phyloP scores from a whole-genome alignment of 306 rosid genomes.

The Ammopiptanthus mongolicus region DNA sequence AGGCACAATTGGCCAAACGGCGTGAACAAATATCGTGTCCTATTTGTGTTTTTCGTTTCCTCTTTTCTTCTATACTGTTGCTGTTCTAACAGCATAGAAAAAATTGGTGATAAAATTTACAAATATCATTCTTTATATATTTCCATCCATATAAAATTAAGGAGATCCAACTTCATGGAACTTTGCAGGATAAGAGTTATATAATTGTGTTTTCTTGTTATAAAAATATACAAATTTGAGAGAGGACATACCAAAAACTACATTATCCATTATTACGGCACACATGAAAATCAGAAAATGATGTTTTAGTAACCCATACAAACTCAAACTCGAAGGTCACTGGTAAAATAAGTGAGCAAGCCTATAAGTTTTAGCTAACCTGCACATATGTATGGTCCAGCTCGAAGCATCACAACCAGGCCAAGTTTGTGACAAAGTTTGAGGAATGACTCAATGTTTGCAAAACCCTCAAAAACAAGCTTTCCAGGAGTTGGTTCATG shows the following conservation, averaged over 20 bases:
- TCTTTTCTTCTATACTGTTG: too few relatives aligned
- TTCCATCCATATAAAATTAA: background rate
- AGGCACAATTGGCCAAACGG: too few relatives aligned
- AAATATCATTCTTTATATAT: background rate
- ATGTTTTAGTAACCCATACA: background rate
- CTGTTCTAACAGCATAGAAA: too few relatives aligned
- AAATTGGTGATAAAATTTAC: background rate
- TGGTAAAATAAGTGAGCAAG: background rate
- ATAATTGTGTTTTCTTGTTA: background rate
- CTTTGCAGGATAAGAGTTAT: background rate
- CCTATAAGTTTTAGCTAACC: constrained; percentile 43
- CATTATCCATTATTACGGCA: background rate
- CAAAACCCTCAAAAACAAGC: constrained; percentile 70
- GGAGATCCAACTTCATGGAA: background rate
- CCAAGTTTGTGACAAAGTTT: constrained; percentile 75
- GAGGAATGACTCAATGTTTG: constrained; percentile 65
- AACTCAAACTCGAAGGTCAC: constrained; percentile 9
- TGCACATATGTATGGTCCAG: constrained; percentile 92
- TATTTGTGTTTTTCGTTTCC: too few relatives aligned
- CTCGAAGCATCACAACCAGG: constrained; percentile 76
- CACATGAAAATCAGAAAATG: background rate
- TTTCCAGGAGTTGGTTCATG: constrained; percentile 77
- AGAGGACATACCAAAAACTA: background rate
- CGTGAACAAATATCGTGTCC: too few relatives aligned
- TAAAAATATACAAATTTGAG: background rate